Evolutionary conservation across 2,329 filamentous ascomycete genomes (phyloP).

Genomic region (Calonectria leucothoes): DNA sequence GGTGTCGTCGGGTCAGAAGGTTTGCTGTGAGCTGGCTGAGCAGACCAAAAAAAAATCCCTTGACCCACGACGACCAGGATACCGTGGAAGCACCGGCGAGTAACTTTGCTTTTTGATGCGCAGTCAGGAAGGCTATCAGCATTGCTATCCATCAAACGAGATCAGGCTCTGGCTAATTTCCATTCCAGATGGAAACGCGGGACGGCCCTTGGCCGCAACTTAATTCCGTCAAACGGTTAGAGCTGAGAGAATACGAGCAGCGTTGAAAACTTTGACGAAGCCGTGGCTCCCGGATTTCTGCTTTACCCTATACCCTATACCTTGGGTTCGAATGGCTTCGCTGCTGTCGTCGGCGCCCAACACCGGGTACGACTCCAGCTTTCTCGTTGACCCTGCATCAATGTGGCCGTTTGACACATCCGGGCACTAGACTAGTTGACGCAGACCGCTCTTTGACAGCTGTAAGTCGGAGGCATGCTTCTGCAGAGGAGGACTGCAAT

Average conservation of each 20-base stretch:
- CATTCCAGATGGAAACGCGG: conserved; percentile 24
- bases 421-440: conserved; percentile 34
- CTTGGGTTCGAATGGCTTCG: neutral
- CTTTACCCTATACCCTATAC: conserved; percentile 5
- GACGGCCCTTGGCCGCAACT: conserved; percentile 29
- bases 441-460: conserved; percentile 45
- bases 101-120: conserved; percentile 31
- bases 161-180: conserved; percentile 27
- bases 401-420: conserved; percentile 4
- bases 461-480: conserved; percentile 37
- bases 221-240: conserved; percentile 21
- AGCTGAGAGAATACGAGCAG: conserved; percentile 31
- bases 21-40: conserved; percentile 14
- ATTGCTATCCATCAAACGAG: conserved; percentile 17
- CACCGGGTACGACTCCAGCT: neutral
- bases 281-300: neutral
- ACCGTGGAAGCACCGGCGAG: conserved; percentile 24
- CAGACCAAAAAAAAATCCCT: conserved; percentile 20
- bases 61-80: conserved; percentile 29
- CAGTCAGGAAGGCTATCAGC: conserved; percentile 8
- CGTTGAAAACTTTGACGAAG: conserved; percentile 25
- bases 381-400: neutral
- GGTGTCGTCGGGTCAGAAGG: conserved; percentile 12
- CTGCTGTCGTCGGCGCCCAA: neutral
- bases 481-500: conserved; percentile 26